Conservation (phyloP, 257 asterid genomes). For the Anisodus tanguticus region DNA sequence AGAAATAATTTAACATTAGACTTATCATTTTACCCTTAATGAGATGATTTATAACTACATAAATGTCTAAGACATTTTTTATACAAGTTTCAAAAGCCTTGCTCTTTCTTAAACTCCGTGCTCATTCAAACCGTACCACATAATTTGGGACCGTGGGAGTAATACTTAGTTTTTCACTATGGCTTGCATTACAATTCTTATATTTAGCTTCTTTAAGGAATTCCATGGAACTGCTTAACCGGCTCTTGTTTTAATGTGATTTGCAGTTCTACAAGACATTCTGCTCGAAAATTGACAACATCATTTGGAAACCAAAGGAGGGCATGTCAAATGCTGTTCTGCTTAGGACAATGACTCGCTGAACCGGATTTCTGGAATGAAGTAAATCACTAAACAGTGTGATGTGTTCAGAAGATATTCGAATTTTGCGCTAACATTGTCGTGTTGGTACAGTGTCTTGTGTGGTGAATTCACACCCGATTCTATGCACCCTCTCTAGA, state of each 20-base stretch:
- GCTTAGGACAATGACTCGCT: conserved; percentile 59
- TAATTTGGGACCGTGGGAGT: background rate
- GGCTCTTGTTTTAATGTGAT: background rate
- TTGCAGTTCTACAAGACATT: conserved; percentile 89
- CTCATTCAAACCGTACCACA: background rate
- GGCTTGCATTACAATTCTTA: background rate
- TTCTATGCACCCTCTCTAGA: background rate
- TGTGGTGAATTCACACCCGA: background rate
- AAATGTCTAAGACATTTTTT: no score
- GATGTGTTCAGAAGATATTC: background rate
- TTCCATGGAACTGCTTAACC: background rate
- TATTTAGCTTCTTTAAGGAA: conserved; percentile 16
- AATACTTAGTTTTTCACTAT: background rate
- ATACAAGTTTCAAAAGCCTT: no score
- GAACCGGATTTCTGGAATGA: conserved; percentile 52
- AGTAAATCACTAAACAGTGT: conserved; percentile 40
- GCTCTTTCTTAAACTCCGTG: background rate
- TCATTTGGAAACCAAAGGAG: conserved; percentile 80
- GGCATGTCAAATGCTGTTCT: conserved; percentile 47
- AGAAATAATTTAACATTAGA: no score
- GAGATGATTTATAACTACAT: no score
- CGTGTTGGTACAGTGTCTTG: background rate
- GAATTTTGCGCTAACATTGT: background rate
- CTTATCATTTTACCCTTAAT: no score
- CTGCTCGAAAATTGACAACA: conserved; percentile 51